Percentiles rank a stretch among this genome's conserved stretches.
phyloP scores from a whole-genome alignment of 495 filamentous ascomycete species.

The Oidiodendron maius region DNA sequence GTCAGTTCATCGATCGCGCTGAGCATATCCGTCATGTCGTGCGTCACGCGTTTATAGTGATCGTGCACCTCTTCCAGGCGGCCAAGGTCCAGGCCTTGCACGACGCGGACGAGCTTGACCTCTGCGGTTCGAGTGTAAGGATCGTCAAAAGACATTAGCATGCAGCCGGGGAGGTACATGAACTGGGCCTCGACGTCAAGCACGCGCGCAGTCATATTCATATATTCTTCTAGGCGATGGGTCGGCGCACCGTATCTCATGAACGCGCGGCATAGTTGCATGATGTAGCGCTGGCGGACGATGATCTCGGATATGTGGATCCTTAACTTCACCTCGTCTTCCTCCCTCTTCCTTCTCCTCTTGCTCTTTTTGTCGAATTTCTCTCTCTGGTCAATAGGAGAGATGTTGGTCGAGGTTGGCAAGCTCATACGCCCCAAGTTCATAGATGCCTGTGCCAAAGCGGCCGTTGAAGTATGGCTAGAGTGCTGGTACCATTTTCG shows the following conservation, averaged over 20 bases:
- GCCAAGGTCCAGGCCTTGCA: slow-evolving; percentile 77
- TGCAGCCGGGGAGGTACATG: slow-evolving; percentile 86
- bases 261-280: slow-evolving; percentile 78
- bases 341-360: slow-evolving; percentile 29
- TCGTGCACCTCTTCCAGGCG: slow-evolving; percentile 79
- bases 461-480: too few species aligned
- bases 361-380: too few species aligned
- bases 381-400: too few species aligned
- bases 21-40: slow-evolving; percentile 79
- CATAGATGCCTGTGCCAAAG: too few species aligned
- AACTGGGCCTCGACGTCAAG: slow-evolving; percentile 90
- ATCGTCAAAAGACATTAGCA: slow-evolving; percentile 96
- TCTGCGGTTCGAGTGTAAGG: slow-evolving; percentile 83
- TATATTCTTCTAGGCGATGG: slow-evolving; percentile 71
- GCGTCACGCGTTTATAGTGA: slow-evolving; percentile 92
- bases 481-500: too few species aligned
- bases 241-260: slow-evolving; percentile 85
- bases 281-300: slow-evolving; percentile 73
- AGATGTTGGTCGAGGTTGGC: too few species aligned
- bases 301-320: slow-evolving; percentile 81
- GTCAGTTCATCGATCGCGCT: slow-evolving; percentile 70
- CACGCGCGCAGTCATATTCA: slow-evolving; percentile 84
- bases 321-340: slow-evolving; percentile 74
- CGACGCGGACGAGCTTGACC: slow-evolving; percentile 75
- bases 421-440: too few species aligned